These are phyloP conservation scores for Candida pseudofarinosa DNA, from an alignment of 805 yeast genomes.

Conservation along the genomic window DNA sequence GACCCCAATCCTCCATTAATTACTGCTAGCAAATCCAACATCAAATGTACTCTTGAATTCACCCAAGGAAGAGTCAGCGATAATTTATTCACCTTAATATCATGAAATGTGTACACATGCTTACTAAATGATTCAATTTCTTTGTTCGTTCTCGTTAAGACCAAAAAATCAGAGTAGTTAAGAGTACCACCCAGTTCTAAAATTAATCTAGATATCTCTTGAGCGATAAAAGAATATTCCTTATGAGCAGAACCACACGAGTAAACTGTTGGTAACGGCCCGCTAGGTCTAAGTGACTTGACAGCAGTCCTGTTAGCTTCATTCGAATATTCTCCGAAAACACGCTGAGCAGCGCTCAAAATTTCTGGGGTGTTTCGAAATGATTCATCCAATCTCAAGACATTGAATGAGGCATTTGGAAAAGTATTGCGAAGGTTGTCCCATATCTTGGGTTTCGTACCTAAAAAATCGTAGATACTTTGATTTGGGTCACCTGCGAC, in stretches of 20 bases:
- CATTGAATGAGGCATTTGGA: conserved; percentile 15
- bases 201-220: conserved; percentile 42
- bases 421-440: conserved; percentile 17
- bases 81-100: conserved; percentile 41
- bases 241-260: conserved; percentile 19
- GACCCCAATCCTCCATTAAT: conserved; percentile 28
- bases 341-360: conserved; percentile 37
- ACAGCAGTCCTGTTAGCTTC: conserved; percentile 2
- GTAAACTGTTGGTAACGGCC: conserved; percentile 21
- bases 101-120: conserved; percentile 32
- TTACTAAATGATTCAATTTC: conserved; percentile 40
- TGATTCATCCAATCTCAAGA: conserved; percentile 44
- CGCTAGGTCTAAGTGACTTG: conserved; percentile 1
- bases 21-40: conserved; percentile 49
- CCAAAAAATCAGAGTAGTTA: conserved; percentile 46
- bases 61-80: conserved; percentile 52
- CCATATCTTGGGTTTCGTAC: conserved; percentile 41
- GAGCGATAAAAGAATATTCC: conserved; percentile 40
- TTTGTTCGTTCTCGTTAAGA: conserved; percentile 50
- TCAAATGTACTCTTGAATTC: conserved; percentile 36
- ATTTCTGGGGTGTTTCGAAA: conserved; percentile 64
- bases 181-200: conserved; percentile 39
- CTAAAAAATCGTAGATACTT: conserved; percentile 64
- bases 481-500: conserved; percentile 73
- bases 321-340: conserved; percentile 10